A percentile compares a stretch with the other conserved stretches of the same genome.
Evolutionary conservation across 2,329 filamentous ascomycete genomes (phyloP).

Genomic region (Trichoderma sp.): DNA sequence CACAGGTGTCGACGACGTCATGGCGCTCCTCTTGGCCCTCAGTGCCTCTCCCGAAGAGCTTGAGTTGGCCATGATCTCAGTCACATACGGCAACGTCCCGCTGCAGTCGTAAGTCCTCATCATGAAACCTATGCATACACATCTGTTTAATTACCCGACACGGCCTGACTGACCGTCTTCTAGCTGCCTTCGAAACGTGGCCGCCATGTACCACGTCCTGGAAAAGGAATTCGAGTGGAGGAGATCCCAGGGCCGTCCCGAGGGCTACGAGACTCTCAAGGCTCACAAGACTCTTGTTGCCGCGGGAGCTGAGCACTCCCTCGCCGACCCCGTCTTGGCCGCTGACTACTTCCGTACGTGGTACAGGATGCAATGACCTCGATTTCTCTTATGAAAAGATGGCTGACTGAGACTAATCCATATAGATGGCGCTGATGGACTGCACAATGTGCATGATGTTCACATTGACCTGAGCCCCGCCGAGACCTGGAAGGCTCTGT

Average conservation of each 20-base stretch:
- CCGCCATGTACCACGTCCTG: slow-evolving; percentile 88
- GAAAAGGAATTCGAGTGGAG: slow-evolving; percentile 89
- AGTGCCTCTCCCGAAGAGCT: slow-evolving; percentile 81
- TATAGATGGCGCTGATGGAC: slow-evolving; percentile 72
- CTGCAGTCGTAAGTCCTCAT: slow-evolving; percentile 66
- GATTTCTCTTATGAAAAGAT: slow-evolving; percentile 31
- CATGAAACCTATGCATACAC: too few relatives aligned
- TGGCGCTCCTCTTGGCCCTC: slow-evolving; percentile 85
- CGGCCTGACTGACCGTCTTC: neutral
- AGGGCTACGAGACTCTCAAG: slow-evolving; percentile 73
- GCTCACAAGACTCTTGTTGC: slow-evolving; percentile 80
- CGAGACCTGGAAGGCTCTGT: slow-evolving; percentile 74
- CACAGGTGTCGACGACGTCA: slow-evolving; percentile 80
- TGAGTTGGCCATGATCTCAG: slow-evolving; percentile 80
- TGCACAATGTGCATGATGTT: slow-evolving; percentile 74
- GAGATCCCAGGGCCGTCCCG: slow-evolving; percentile 63
- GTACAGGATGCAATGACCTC: too few relatives aligned
- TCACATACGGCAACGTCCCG: slow-evolving; percentile 93
- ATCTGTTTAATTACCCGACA: neutral
- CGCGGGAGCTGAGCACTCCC: slow-evolving; percentile 80
- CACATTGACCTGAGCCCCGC: slow-evolving; percentile 73
- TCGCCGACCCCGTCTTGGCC: slow-evolving; percentile 79
- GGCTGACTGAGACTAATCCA: slow-evolving; percentile 1
- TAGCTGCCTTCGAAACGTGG: slow-evolving; percentile 83
- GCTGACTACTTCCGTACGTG: slow-evolving; percentile 83